These are phyloP conservation scores for Serendipita indica DNA, from an alignment of 768 basidiomycete genomes.

Conservation along the genomic window DNA sequence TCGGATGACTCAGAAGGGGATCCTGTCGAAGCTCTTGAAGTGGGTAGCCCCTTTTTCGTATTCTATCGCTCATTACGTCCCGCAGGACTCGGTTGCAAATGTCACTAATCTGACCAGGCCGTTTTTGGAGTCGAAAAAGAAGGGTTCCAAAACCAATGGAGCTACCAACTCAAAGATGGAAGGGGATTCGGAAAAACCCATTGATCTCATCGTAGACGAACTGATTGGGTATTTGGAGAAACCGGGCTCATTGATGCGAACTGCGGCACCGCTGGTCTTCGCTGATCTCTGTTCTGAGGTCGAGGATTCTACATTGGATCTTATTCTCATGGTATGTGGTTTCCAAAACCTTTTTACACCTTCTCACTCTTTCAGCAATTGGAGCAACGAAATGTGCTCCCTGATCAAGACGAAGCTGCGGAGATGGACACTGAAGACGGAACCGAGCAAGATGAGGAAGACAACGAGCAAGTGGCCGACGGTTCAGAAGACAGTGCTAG, in stretches of 20 bases:
- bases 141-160: conserved; percentile 18
- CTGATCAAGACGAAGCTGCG: conserved; percentile 18
- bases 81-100: conserved; percentile 17
- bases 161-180: conserved; percentile 16
- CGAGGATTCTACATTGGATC: conserved; percentile 55
- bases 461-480: conserved; percentile 16
- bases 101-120: too few relatives aligned
- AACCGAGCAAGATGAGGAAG: conserved; percentile 18
- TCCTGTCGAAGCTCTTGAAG: not conserved
- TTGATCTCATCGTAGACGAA: conserved; percentile 77
- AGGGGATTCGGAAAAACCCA: conserved; percentile 40
- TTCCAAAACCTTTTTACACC: conserved; percentile 4
- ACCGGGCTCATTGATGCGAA: conserved; percentile 63
- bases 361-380: conserved; percentile 50
- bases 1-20: conserved; percentile 26
- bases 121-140: too few relatives aligned
- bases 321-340: conserved; percentile 60
- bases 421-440: conserved; percentile 25
- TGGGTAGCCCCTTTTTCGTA: too few relatives aligned
- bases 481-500: conserved; percentile 20
- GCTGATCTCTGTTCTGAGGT: conserved; percentile 52
- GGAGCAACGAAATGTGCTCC: conserved; percentile 41
- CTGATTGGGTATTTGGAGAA: conserved; percentile 83
- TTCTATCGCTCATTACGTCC: too few relatives aligned
- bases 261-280: conserved; percentile 68